Evolutionary conservation across 305 asterid species (phyloP).

Genomic region (Vinca major): DNA sequence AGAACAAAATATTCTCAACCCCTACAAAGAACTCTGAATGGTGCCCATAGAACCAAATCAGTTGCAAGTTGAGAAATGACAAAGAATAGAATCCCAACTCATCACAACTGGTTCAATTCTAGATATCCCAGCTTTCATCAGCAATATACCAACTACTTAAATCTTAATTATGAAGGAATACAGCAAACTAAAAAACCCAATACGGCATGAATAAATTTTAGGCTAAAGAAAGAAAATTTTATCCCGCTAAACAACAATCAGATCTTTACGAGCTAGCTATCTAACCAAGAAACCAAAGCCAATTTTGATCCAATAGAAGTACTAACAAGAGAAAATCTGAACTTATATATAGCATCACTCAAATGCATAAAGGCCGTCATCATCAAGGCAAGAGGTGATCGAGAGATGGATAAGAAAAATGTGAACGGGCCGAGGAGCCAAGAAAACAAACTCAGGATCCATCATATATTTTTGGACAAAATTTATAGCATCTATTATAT

Average conservation of each 20-base stretch:
- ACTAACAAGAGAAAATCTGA: neutral
- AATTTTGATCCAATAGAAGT: neutral
- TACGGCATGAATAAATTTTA: neutral
- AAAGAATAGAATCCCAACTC: neutral
- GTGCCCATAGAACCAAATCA: constrained; percentile 5
- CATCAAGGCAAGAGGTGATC: neutral
- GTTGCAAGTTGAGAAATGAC: constrained; percentile 1
- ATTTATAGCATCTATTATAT: neutral
- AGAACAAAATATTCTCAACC: neutral
- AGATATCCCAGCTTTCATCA: neutral
- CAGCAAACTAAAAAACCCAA: neutral
- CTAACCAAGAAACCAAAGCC: neutral
- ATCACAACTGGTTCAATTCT: neutral
- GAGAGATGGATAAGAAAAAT: neutral
- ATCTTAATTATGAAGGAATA: neutral
- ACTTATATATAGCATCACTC: neutral
- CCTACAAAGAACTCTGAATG: neutral
- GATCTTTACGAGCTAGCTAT: neutral
- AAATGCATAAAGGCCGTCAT: neutral
- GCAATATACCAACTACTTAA: neutral
- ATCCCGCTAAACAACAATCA: neutral
- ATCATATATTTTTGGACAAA: neutral
- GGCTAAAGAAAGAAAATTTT: neutral
- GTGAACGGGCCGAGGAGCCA: neutral
- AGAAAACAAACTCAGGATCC: neutral